Evolutionary conservation across 116 monocot species (phyloP).

Genomic region (Trichopus zeylanicus): DNA sequence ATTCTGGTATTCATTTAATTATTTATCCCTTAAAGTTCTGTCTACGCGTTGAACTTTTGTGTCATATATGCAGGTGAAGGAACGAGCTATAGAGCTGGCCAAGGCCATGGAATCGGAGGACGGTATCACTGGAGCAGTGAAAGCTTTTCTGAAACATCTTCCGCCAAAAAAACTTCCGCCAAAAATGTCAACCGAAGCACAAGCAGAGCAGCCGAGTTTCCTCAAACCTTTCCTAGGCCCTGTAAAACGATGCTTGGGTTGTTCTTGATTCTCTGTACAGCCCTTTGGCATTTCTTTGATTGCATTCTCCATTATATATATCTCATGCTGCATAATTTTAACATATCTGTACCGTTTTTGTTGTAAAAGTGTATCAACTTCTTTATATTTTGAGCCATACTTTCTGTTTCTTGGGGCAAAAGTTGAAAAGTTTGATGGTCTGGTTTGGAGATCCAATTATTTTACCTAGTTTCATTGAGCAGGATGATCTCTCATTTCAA

Average conservation of each 20-base stretch:
- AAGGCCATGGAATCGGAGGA: constrained; percentile 73
- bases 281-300: neutral
- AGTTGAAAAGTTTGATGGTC: too few species aligned
- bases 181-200: neutral
- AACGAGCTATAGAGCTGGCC: constrained; percentile 65
- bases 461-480: too few species aligned
- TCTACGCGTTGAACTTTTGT: too few species aligned
- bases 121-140: constrained; percentile 82
- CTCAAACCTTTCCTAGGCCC: constrained; percentile 9
- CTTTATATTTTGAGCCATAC: too few species aligned
- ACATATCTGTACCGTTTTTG: too few species aligned
- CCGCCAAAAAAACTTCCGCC: too few species aligned
- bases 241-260: constrained; percentile 44
- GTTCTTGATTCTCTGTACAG: constrained; percentile 20
- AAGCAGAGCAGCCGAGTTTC: constrained; percentile 13
- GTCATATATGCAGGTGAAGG: constrained; percentile 60
- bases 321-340: too few species aligned
- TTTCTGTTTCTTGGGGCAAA: too few species aligned
- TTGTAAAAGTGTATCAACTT: too few species aligned
- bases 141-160: constrained; percentile 79
- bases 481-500: too few species aligned
- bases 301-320: neutral
- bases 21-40: neutral
- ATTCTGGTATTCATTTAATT: neutral
- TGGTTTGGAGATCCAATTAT: too few species aligned